These are phyloP conservation scores for Hymenotorrendiella dingleyae DNA, from an alignment of 2,329 filamentous ascomycete genomes.

Conservation along the genomic window DNA sequence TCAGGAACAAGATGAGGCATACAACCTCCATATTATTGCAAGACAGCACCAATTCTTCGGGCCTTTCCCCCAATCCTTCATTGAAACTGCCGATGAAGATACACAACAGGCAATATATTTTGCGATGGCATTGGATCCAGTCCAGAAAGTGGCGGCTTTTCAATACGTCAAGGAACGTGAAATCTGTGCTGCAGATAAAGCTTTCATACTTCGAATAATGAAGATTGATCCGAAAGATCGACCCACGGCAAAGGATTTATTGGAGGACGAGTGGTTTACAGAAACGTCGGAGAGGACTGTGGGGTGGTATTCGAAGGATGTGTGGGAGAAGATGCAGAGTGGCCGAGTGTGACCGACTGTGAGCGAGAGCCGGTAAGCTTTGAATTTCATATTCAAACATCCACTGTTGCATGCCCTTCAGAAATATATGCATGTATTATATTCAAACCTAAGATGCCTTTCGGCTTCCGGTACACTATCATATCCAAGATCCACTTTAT, in stretches of 20 bases:
- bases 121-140: constrained; percentile 4
- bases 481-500: too few species aligned
- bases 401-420: too few species aligned
- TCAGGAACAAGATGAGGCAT: constrained; percentile 10
- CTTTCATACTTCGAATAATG: constrained; percentile 38
- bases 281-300: too few species aligned
- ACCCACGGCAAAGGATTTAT: constrained; percentile 33
- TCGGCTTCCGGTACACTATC: too few species aligned
- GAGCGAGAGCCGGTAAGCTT: too few species aligned
- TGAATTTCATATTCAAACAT: too few species aligned
- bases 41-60: constrained; percentile 11
- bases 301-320: too few species aligned
- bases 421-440: too few species aligned
- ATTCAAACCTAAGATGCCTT: too few species aligned
- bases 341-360: too few species aligned
- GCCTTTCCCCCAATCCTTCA: constrained; percentile 11
- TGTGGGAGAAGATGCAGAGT: too few species aligned
- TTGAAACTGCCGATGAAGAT: constrained; percentile 10
- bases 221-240: constrained; percentile 38
- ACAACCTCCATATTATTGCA: constrained; percentile 5
- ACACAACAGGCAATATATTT: constrained; percentile 2
- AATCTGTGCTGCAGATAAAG: constrained; percentile 29
- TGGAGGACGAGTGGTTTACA: constrained; percentile 35
- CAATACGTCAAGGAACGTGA: constrained; percentile 20
- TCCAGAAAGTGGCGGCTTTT: constrained; percentile 25